Base-by-base conservation (phyloP, 169 alveolate species). In the Theileria orientalis region DNA sequence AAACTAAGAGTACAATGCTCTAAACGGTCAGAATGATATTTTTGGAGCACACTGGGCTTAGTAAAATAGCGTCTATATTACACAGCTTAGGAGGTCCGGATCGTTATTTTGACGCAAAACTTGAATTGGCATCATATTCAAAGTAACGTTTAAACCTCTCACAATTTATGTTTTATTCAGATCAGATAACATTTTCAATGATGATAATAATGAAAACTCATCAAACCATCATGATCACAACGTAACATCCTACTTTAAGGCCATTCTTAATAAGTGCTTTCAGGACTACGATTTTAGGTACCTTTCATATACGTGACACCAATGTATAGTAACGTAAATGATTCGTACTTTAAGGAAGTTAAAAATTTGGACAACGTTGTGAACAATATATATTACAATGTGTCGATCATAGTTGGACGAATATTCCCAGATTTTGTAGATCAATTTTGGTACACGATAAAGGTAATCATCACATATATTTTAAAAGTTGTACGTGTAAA, bases 271-370 rank as follows among this genome's bases (percentile, higher is more conserved):
- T 70, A 80, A 89, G 71, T 83, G 90, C 67, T 89, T 84, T 69
- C 92, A 90, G 14, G 93, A 89, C 83, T 89, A 89, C 76, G 83
- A 79, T 61, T 89, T 89, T 69, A 84, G 86, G 84, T 79, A 59
- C 30, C 16, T 30, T 29, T 19, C n/a, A 25, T 32, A 21, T 2
- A 16, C 51, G n/a, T 21, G 23, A 60, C 19, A 59, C 8, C 25
- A 16, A 7, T 19, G 6, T 69, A 27, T 46, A 79, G 87, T 27
- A 71, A 79, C 60, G 56, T 85, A 44, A 78, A 51, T 46, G 68
- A 67, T 2, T 69, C 85, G 27, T 74, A 89, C 69, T 89, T 82
- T 52, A 89, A 89, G 66, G 69, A 82, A 29, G 78, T 89, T 54
- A 84, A 80, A 72, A 79, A 82, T 63, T 60, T 89, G 29, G 75